Conservation (phyloP, 2,329 filamentous ascomycete species). For the Phyllosticta paracitricarpa region DNA sequence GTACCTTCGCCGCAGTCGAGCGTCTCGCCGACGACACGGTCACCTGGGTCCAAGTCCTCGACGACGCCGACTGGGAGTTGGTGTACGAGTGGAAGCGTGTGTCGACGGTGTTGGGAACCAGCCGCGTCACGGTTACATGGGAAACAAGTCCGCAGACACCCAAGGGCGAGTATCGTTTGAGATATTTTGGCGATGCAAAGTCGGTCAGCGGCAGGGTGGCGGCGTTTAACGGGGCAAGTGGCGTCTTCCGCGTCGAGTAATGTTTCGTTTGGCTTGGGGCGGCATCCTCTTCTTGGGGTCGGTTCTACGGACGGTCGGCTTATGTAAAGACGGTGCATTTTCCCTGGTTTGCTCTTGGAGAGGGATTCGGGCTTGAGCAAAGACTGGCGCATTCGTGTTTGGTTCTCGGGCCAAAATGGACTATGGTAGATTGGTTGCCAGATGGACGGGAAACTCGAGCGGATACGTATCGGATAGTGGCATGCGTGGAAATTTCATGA, state of each 20-base stretch:
- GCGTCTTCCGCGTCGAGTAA: neutral
- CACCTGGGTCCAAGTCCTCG: slow-evolving; percentile 56
- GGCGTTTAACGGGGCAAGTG: slow-evolving; percentile 56
- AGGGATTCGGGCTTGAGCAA: too few species aligned
- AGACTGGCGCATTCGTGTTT: slow-evolving; percentile 3
- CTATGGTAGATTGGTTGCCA: neutral
- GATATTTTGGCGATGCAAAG: slow-evolving; percentile 81
- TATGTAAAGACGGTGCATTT: too few species aligned
- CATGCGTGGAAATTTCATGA: too few species aligned
- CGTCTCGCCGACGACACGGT: slow-evolving; percentile 34
- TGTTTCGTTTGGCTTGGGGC: too few species aligned
- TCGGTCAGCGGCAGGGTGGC: slow-evolving; percentile 50
- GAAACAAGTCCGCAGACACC: slow-evolving; percentile 47
- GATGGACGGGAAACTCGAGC: too few species aligned
- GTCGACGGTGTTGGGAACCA: slow-evolving; percentile 59
- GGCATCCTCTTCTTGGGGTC: too few species aligned
- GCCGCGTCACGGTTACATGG: slow-evolving; percentile 72
- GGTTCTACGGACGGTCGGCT: too few species aligned
- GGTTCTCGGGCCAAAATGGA: neutral
- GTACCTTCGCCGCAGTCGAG: slow-evolving; percentile 71
- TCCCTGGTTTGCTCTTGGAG: too few species aligned
- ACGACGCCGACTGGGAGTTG: slow-evolving; percentile 75
- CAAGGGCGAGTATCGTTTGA: slow-evolving; percentile 63
- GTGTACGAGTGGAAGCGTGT: slow-evolving; percentile 71
- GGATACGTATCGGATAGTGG: too few species aligned